Percentiles rank a stretch among this genome's conserved stretches.
These are phyloP conservation scores for Hypoxylon cercidicola DNA, from an alignment of 495 filamentous ascomycete genomes.

Conservation along the genomic window DNA sequence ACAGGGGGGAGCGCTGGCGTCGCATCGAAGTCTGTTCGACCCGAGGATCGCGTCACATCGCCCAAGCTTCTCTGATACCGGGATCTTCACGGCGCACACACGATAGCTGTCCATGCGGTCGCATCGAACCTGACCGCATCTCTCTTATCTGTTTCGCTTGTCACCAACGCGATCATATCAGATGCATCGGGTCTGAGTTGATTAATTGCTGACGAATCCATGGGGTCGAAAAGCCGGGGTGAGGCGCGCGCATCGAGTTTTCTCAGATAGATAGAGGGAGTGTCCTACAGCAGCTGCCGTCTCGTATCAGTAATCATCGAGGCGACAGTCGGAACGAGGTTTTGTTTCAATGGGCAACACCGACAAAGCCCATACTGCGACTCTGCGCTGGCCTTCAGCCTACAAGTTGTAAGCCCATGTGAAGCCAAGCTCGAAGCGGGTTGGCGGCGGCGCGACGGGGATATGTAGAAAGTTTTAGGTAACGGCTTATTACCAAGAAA, in stretches of 20 bases:
- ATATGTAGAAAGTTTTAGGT: neutral
- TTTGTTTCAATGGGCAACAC: slow-evolving; percentile 20
- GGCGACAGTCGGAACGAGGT: slow-evolving; percentile 17
- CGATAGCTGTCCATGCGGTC: slow-evolving; percentile 11
- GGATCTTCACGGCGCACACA: slow-evolving; percentile 9
- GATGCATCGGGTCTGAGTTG: neutral
- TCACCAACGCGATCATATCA: neutral
- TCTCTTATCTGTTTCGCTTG: neutral
- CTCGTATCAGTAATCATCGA: neutral
- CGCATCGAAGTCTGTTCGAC: slow-evolving; percentile 22
- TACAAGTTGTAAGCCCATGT: neutral
- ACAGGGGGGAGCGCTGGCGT: neutral
- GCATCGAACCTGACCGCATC: slow-evolving; percentile 2
- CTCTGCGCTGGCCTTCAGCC: neutral
- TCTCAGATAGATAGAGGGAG: slow-evolving; percentile 5
- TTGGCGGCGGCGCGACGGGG: slow-evolving; percentile 1
- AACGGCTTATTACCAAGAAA: slow-evolving; percentile 8
- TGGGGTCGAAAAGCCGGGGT: neutral
- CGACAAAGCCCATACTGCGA: neutral
- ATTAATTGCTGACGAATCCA: neutral
- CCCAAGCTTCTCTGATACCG: slow-evolving; percentile 19
- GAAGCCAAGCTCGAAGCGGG: neutral
- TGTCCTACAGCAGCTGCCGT: neutral
- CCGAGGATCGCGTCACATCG: slow-evolving; percentile 1
- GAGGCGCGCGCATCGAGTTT: neutral